phyloP scores from a whole-genome alignment of 2,329 filamentous ascomycete genomes.

The Alternaria sp. region DNA sequence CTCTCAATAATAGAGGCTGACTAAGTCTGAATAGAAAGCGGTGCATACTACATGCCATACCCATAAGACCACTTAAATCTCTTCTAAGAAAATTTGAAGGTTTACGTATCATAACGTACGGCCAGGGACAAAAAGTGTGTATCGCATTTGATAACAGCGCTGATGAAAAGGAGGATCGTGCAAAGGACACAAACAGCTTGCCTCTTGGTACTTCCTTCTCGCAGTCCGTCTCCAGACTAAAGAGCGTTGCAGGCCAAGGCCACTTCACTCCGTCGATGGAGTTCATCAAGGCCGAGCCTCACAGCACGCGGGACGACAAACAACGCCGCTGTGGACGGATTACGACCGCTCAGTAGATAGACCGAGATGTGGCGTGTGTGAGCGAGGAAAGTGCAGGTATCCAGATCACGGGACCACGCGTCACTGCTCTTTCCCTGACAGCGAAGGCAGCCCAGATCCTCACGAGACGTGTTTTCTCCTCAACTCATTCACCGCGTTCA shows the following conservation, averaged over 20 bases:
- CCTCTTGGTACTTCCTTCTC: background rate
- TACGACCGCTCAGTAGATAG: background rate
- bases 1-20: background rate
- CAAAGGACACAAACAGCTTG: background rate
- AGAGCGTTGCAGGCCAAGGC: background rate
- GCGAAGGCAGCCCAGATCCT: background rate
- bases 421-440: background rate
- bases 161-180: background rate
- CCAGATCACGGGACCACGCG: slow-evolving; percentile 4
- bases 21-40: background rate
- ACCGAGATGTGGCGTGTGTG: background rate
- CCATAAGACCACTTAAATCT: background rate
- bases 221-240: background rate
- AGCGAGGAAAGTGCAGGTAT: background rate
- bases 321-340: background rate
- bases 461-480: background rate
- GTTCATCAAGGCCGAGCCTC: background rate
- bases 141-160: background rate
- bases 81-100: background rate
- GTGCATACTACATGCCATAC: background rate
- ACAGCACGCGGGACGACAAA: background rate
- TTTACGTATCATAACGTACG: background rate
- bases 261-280: background rate
- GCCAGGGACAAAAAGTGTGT: background rate
- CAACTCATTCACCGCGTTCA: background rate